Evolutionary conservation across 257 asterid genomes (phyloP), one percentile per base, ranked within the genome.

Genomic region (Rubia yunnanensis): DNA sequence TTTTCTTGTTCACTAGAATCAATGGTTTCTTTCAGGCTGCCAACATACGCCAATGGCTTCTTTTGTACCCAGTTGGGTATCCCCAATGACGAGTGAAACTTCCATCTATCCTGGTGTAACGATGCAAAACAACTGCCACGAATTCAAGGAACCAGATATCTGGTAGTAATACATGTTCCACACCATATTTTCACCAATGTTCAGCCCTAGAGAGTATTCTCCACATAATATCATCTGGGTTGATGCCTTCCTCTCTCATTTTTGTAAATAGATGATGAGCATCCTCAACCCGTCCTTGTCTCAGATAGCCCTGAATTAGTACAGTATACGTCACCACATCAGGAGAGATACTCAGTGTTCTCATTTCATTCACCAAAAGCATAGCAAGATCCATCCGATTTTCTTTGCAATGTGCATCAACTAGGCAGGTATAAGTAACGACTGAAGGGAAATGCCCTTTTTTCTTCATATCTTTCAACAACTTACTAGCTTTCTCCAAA

Each of bases 1-100:
- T 87, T 85, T 11, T 89, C 96, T 67, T 89, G 96, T 53, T 87
- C 89, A 46, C 72, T 71, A 0, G 64, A 70, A n/a, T 86, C 91
- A 23, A 89, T 79, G 58, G 82, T 86, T 79, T 86, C 95, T 78
- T 83, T 83, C 27, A 89, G 84, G 70, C 88, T 75, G 32, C 96
- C 96, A 4, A 89, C 86, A 32, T 86, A 89, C n/a, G n/a, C n/a
- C n/a, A n/a, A n/a, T 35, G 39, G 39, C 39, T 35, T 35, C 39
- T 35, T 35, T 35, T 35, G 6, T 5, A 35, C n/a, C 39, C 39
- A 35, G 39, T 35, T 35, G 39, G 39, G 39, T 8, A 35, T 35
- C 39, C 39, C 9, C 39, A 35, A 14, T 44, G 18, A 60, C 46
- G 8, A 13, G 48, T 18, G 0, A 60, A 54, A 24, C 8, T 9